phyloP scores from a whole-genome alignment of 1,284 basidiomycete species.

The Ustilago crameri region DNA sequence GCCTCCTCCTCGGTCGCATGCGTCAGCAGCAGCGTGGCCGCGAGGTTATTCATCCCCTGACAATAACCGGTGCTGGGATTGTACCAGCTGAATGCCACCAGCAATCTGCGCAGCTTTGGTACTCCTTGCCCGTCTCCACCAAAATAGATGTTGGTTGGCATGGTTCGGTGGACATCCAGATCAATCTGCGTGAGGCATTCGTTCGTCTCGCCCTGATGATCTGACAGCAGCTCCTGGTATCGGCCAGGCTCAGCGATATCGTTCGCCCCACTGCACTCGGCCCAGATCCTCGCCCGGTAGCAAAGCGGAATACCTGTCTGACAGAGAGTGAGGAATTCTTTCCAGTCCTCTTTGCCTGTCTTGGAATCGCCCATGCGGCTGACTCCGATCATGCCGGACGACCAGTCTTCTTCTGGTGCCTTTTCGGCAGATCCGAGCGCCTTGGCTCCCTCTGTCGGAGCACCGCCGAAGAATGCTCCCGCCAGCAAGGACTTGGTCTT shows the following conservation, averaged over 20 bases:
- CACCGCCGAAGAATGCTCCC: slow-evolving; percentile 24
- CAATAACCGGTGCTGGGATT: slow-evolving; percentile 69
- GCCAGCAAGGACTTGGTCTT: slow-evolving; percentile 35
- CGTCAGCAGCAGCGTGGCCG: slow-evolving; percentile 90
- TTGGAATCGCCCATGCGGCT: slow-evolving; percentile 82
- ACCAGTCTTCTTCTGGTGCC: slow-evolving; percentile 53
- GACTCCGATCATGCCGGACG: slow-evolving; percentile 78
- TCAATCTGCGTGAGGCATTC: slow-evolving; percentile 86
- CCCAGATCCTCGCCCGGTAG: slow-evolving; percentile 84
- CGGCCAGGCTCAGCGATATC: slow-evolving; percentile 91
- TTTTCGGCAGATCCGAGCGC: slow-evolving; percentile 32
- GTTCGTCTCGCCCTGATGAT: slow-evolving; percentile 72
- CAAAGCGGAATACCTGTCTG: slow-evolving; percentile 86
- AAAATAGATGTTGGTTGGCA: slow-evolving; percentile 96
- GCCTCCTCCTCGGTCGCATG: slow-evolving; percentile 95
- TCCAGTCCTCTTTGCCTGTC: slow-evolving; percentile 77
- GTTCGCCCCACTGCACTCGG: slow-evolving; percentile 89
- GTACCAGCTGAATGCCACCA: slow-evolving; percentile 88
- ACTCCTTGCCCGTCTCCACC: slow-evolving; percentile 94
- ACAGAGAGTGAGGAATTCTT: slow-evolving; percentile 81
- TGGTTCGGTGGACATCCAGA: slow-evolving; percentile 81
- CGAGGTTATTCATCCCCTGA: slow-evolving; percentile 87
- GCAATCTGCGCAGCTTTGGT: slow-evolving; percentile 85
- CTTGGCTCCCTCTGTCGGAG: slow-evolving; percentile 27
- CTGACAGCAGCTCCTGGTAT: slow-evolving; percentile 82